Base-by-base conservation (phyloP, 208 protist species). In the Leishmania major region DNA sequence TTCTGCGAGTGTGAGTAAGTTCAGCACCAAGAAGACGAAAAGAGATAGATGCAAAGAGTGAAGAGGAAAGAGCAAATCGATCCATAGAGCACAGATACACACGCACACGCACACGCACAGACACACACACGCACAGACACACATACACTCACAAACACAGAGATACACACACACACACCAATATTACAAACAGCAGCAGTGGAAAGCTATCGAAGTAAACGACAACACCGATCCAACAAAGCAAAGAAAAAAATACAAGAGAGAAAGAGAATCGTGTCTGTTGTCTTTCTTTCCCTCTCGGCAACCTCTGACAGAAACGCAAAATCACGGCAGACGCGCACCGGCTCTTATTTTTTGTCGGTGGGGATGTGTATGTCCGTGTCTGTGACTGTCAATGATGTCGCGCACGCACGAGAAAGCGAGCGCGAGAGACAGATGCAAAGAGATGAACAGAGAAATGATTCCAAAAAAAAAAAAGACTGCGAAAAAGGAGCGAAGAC, bases 401-500 rank as follows among this genome's bases (percentile, higher is more conserved):
- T 22, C 13, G 15, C 31, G 8, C 8, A 31, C 31, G 31, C 31
- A 43, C 10, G 4, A 47, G 45, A 77, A 7, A 64, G 35, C 28
- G 53, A 64, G 51, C 8, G 35, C 66, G 10, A 17, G 62, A 15
- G 62, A 69, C 31, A 28, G 28, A 40, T 25, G 31, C 10, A 43
- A 40, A 69, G 11, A 66, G 3, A 45, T n/a, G 35, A 40, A 45
- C 11, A 28, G 10, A 60, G 49, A 62, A 57, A 19, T 62, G 57
- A 62, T 62, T 62, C 22, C 0, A 11, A 40, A 35, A 28, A 69
- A 40, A 15, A 67, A 19, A 67, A 59, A 59, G 15, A 64, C 72
- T 77, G 75, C 45, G 57, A 82, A 77, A 80, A 74, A 81, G 69
- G 43, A 55, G 67, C 55, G 59, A 47, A 66, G 72, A 62, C 85